Evolutionary conservation across 768 basidiomycete species (phyloP), one percentile per base, ranked within the genome.

Genomic region (Lentinus brumalis): DNA sequence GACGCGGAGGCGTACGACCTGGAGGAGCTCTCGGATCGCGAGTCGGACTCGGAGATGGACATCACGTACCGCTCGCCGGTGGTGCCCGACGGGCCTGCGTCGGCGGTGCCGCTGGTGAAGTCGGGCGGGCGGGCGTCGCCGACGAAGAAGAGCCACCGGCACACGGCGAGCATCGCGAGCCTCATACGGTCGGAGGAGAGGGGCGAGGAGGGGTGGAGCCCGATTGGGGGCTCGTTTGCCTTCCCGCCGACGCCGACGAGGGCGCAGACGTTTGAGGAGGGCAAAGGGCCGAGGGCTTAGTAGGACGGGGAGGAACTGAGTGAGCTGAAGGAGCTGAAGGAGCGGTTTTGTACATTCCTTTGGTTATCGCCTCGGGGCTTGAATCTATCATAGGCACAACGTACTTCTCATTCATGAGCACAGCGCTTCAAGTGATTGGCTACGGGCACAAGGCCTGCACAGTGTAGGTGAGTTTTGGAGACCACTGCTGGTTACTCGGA

Each of bases 81-180:
- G 44, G 70, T 69, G 15, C 72, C 74, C 30, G 66, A 67, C n/a
- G 59, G 58, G 26, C 75, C 77, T 14, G 66, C 60, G 26, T 73
- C 74, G n/a, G 73, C 78, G 8, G 70, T 68, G 59, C 75, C 78
- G 26, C 72, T 78, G 51, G 69, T 76, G 46, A 62, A 71, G 66
- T 65, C 44, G 55, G 60, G 71, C 64, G 53, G 67, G 50, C 57
- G 62, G 31, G 61, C 53, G 30, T 66, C 66, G 55, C 62, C 70
- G 55, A 62, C 65, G 55, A 74, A 73, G 54, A 79, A 79, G 64
- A 81, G 78, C 32, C 92, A 93, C 72, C 76, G 83, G 39, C 92
- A 93, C 70, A 93, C 91, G 1, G 92, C 92, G 21, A 91, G 88
- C 64, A 94, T 94, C 63, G 90, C 87, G 12, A 92, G 89, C 69